These are phyloP conservation scores for Hygrophorus russula DNA, from an alignment of 768 basidiomycete species.

Conservation along the genomic window DNA sequence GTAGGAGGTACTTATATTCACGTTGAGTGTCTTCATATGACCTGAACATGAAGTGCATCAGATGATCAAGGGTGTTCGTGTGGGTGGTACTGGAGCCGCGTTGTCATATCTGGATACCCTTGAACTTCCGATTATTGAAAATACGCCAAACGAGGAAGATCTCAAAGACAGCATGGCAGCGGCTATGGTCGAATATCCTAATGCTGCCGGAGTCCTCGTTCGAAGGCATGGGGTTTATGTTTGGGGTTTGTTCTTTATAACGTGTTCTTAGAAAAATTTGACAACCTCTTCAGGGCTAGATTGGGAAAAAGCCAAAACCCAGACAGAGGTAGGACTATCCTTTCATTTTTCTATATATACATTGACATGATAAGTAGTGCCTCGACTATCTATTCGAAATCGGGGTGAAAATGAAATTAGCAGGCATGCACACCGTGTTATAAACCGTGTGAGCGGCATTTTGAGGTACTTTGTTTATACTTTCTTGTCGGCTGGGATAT, in stretches of 20 bases:
- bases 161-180: constrained; percentile 81
- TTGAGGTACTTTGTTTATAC: no score
- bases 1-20: constrained; percentile 1
- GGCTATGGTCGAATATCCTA: constrained; percentile 71
- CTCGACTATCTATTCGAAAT: constrained; percentile 89
- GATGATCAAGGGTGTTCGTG: constrained; percentile 88
- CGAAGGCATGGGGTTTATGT: constrained; percentile 76
- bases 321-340: constrained; percentile 49
- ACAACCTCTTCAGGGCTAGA: constrained; percentile 32
- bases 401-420: constrained; percentile 69
- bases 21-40: neutral
- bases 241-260: constrained; percentile 46
- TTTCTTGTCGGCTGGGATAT: no score
- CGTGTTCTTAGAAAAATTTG: constrained; percentile 5
- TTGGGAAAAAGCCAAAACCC: constrained; percentile 87
- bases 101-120: constrained; percentile 81
- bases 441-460: no score
- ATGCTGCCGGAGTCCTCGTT: constrained; percentile 69
- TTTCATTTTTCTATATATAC: neutral
- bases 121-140: constrained; percentile 80
- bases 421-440: constrained; percentile 40
- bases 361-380: constrained; percentile 36
- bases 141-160: constrained; percentile 86
- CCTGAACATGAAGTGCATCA: constrained; percentile 15
- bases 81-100: constrained; percentile 65